These are phyloP conservation scores for Leucoagaricus sp. DNA, from an alignment of 1,284 basidiomycete genomes.

Conservation along the genomic window DNA sequence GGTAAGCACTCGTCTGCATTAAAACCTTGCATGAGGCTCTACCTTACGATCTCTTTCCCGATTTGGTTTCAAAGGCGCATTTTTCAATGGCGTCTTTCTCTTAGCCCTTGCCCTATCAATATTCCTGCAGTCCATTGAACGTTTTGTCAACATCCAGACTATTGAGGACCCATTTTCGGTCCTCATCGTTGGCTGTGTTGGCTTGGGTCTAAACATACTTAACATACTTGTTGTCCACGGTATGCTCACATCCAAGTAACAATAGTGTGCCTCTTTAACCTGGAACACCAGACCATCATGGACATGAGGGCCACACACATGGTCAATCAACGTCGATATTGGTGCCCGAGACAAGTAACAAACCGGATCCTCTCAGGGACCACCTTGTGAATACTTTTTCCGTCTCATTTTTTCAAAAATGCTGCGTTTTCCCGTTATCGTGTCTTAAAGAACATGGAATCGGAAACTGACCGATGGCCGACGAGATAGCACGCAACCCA, in stretches of 20 bases:
- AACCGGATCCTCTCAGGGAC: neutral
- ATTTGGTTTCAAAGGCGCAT: slow-evolving; percentile 36
- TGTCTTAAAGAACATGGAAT: neutral
- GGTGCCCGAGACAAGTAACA: neutral
- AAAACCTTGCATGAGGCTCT: neutral
- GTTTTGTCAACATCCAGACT: slow-evolving; percentile 42
- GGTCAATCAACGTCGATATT: neutral
- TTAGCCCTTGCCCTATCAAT: slow-evolving; percentile 49
- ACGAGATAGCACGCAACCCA: slow-evolving; percentile 41
- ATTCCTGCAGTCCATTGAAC: slow-evolving; percentile 46
- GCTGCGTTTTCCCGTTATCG: neutral
- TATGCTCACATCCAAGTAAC: slow-evolving; percentile 18
- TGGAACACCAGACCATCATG: neutral
- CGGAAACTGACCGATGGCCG: neutral
- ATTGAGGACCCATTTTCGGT: slow-evolving; percentile 40
- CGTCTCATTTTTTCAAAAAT: neutral
- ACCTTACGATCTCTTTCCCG: neutral
- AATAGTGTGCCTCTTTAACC: neutral
- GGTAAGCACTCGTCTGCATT: slow-evolving; percentile 29
- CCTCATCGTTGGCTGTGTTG: slow-evolving; percentile 44
- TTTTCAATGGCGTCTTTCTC: slow-evolving; percentile 53
- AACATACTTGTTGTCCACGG: slow-evolving; percentile 46
- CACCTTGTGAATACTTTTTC: neutral
- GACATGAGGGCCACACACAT: neutral
- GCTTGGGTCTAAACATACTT: slow-evolving; percentile 42